Base-by-base conservation (phyloP, 805 yeast genomes). In the Metschnikowia amazonensis region DNA sequence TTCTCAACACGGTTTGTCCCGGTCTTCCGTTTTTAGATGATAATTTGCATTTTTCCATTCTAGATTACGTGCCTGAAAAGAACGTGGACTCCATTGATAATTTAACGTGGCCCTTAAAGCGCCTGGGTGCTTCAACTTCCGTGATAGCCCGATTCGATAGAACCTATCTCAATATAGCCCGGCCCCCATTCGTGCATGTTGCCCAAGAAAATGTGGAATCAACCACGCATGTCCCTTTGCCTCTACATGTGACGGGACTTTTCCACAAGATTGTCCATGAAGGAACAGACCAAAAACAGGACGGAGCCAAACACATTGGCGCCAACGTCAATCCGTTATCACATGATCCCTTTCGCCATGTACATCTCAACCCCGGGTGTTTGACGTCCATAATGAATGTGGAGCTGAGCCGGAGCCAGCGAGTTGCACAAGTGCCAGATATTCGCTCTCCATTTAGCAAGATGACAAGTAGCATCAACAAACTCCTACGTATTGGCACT, bases 301-400 rank as follows among this genome's bases (percentile, higher is more conserved):
- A 66, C 24, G 77, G 72, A 23, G 45, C 43, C 14, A 74, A 75
- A 3, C 75, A 68, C 23, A 66, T 79, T 17, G 85, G 82, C 0
- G 80, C 82, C 36, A 69, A 69, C 36, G 68, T 79, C 24, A 79
- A 77, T 47, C 80, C 84, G 0, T 59, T 80, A 43, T 49, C 62
- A 34, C 74, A 80, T 4, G 85, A 80, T 54, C 76, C 79, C 1
- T 79, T 75, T 54, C 69, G 69, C 44, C 64, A 69, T 23, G 80
- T 79, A 17, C 79, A 74, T 52, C 60, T 79, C 44, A 78, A 74
- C 16, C 82, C 84, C 0, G 82, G 85, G 0, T 79, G 83, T 51
- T 48, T 74, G 16, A 47, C 55, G 8, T 42, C 51, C 2, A 47
- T 60, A 33, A 43, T 60, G 8, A 50, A 46, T 10, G 36, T 58